Conservation (phyloP, 768 basidiomycete species). For the Lentinus tigrinus region DNA sequence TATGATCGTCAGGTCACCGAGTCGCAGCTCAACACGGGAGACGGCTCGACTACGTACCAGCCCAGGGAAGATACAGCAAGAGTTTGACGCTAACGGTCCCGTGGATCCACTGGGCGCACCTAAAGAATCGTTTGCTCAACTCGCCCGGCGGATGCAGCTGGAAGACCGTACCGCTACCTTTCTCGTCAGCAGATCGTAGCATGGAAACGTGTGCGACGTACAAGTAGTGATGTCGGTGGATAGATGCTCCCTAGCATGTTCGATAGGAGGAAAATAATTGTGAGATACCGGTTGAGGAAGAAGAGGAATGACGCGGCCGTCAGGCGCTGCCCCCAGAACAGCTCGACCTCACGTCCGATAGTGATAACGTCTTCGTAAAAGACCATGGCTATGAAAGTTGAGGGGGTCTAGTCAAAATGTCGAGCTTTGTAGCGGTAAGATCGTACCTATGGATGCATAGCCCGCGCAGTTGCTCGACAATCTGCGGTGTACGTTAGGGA, state of each 20-base stretch:
- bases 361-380: slow-evolving; percentile 10
- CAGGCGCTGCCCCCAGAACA: slow-evolving; percentile 11
- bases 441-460: too few relatives aligned
- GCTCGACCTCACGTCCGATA: slow-evolving; percentile 7
- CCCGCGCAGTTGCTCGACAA: too few relatives aligned
- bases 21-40: too few relatives aligned
- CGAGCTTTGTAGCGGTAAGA: too few relatives aligned
- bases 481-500: too few relatives aligned
- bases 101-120: too few relatives aligned
- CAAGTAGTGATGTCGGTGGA: background rate
- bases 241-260: background rate
- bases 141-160: background rate
- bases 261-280: background rate
- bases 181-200: too few relatives aligned
- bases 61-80: background rate
- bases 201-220: background rate
- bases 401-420: background rate
- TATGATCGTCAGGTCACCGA: too few relatives aligned
- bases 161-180: too few relatives aligned
- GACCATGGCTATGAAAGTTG: slow-evolving; percentile 1
- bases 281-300: slow-evolving; percentile 7
- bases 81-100: background rate
- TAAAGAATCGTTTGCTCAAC: too few relatives aligned
- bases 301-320: slow-evolving; percentile 11
- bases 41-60: background rate